Percentiles rank a stretch among this genome's conserved stretches.
Evolutionary conservation across 129 eudicot genomes (phyloP).

Genomic region (Escallonia herrerae): DNA sequence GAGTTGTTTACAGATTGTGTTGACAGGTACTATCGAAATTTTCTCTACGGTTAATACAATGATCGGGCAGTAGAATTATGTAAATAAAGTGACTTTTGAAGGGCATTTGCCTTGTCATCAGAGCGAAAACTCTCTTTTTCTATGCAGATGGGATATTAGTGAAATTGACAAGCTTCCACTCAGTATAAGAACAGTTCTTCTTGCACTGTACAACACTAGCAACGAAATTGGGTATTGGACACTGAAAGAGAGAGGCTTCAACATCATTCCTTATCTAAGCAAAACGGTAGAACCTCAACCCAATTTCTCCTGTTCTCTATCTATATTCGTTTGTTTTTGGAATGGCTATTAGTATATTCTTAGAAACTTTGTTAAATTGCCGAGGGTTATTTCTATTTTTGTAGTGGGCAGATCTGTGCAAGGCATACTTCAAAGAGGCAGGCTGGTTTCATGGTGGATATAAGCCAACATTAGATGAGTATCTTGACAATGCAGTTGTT

Average conservation of each 20-base stretch:
- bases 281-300: constrained; percentile 7
- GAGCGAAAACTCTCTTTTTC: background rate
- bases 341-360: background rate
- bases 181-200: constrained; percentile 27
- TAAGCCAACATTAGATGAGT: constrained; percentile 18
- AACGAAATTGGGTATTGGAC: constrained; percentile 30
- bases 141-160: constrained; percentile 41
- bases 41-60: too few relatives aligned
- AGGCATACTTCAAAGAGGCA: background rate
- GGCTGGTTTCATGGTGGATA: background rate
- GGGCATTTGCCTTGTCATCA: too few relatives aligned
- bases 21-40: constrained; percentile 1
- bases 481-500: constrained; percentile 16
- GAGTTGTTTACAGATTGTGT: constrained; percentile 9
- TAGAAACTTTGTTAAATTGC: background rate
- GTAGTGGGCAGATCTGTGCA: background rate
- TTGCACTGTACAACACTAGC: constrained; percentile 23
- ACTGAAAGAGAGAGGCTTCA: constrained; percentile 20
- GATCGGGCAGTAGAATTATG: too few relatives aligned
- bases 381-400: background rate
- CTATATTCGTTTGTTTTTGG: too few relatives aligned
- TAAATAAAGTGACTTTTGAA: too few relatives aligned
- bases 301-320: background rate
- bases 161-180: constrained; percentile 27
- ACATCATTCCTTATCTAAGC: constrained; percentile 11